These are phyloP conservation scores for Pseudopyricularia cyperi DNA, from an alignment of 2,329 filamentous ascomycete genomes.

Conservation along the genomic window DNA sequence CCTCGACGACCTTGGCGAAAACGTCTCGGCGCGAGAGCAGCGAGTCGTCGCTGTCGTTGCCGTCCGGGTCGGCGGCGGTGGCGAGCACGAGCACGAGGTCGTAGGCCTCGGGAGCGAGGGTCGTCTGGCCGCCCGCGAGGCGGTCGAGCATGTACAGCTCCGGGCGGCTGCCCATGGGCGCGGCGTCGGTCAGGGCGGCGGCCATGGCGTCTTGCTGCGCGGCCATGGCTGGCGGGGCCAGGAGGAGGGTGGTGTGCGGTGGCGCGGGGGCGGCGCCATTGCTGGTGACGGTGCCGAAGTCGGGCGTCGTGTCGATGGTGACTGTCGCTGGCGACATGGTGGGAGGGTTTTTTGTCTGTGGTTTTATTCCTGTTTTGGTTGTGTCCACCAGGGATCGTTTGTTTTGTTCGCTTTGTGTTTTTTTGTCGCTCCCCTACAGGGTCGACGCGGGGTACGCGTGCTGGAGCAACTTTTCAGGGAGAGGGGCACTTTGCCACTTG, in stretches of 20 bases:
- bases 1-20: slow-evolving; percentile 44
- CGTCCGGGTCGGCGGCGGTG: slow-evolving; percentile 22
- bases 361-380: background rate
- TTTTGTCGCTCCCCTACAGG: too few species aligned
- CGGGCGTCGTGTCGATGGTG: slow-evolving; percentile 2
- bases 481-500: too few species aligned
- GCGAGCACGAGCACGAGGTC: slow-evolving; percentile 72
- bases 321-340: slow-evolving; percentile 1
- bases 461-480: too few species aligned
- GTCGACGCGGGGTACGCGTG: too few species aligned
- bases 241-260: slow-evolving; percentile 15
- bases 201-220: slow-evolving; percentile 34
- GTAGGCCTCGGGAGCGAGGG: slow-evolving; percentile 66
- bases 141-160: slow-evolving; percentile 98
- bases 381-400: background rate
- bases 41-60: background rate
- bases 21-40: slow-evolving; percentile 43
- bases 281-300: background rate
- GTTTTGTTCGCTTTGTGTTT: background rate
- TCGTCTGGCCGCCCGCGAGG: slow-evolving; percentile 66
- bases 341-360: background rate
- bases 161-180: slow-evolving; percentile 16
- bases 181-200: background rate
- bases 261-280: background rate
- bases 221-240: slow-evolving; percentile 83